Base-by-base conservation (phyloP, 805 yeast genomes). In the Saccharomycopsis sp. region DNA sequence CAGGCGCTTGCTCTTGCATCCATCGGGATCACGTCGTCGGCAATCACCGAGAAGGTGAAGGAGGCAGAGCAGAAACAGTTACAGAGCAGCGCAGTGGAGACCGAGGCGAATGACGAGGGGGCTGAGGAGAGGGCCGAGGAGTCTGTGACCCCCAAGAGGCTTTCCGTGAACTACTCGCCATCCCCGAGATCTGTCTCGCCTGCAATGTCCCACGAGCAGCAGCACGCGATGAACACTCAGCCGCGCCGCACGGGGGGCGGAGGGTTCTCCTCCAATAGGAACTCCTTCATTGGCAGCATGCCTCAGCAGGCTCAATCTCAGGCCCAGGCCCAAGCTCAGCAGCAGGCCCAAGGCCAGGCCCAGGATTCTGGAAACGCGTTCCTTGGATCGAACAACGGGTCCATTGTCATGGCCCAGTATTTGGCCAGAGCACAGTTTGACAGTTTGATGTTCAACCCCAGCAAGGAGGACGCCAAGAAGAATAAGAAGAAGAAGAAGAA, bases 361-460 rank as follows among this genome's bases (percentile, higher is more conserved):
- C 9, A n/a, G n/a, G 27, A n/a, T 10, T 25, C 27, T n/a, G 27
- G 9, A 25, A n/a, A n/a, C 12, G n/a, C n/a, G 27, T 34, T 30
- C 10, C 25, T 39, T 41, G 36, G 30, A 4, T 23, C 38, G 27
- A 35, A n/a, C 27, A 25, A 19, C 13, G 86, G 87, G 2, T 75
- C 83, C 0, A 81, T 77, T 50, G 84, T 80, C 9, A 78, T 80
- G 85, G 80, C 85, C 0, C 86, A 80, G 53, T 80, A 80, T 53
- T 63, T 80, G 50, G 82, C 84, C n/a, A 81, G 76, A 54, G 64
- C 79, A 4, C 83, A 77, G 50, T 80, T 75, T 45, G 79, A 80
- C 8, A 68, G 68, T 34, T 58, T 72, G 52, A 56, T 73, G 44
- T 77, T 55, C 23, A 33, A 32, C 27, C 41, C 41, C 9, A 32